phyloP scores from a whole-genome alignment of 352 stramenopile genomes.

The Pythium sp. region DNA sequence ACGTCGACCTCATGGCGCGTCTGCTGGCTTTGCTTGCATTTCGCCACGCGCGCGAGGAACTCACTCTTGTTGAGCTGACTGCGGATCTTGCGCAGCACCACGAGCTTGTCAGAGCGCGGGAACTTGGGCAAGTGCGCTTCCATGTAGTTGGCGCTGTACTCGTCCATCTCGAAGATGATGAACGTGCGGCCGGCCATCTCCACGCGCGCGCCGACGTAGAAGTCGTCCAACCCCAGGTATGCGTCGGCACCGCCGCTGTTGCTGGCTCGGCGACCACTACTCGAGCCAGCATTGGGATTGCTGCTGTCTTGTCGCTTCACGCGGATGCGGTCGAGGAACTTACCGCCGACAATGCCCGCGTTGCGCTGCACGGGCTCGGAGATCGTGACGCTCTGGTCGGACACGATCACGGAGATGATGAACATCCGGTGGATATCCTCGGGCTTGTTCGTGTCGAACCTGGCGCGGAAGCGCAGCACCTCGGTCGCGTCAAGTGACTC shows the following conservation, averaged over 20 bases:
- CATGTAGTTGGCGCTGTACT: constrained; percentile 86
- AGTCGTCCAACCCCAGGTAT: constrained; percentile 63
- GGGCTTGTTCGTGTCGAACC: constrained; percentile 62
- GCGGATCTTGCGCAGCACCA: constrained; percentile 58
- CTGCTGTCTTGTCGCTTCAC: constrained; percentile 50
- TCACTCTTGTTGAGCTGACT: constrained; percentile 33
- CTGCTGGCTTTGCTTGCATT: constrained; percentile 28
- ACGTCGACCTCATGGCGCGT: constrained; percentile 33
- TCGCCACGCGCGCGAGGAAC: constrained; percentile 26
- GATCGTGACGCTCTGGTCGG: constrained; percentile 74
- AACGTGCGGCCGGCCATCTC: constrained; percentile 68
- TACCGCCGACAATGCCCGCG: constrained; percentile 64
- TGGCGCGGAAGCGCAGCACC: constrained; percentile 71
- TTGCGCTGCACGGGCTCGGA: constrained; percentile 79
- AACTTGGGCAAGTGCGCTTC: constrained; percentile 61
- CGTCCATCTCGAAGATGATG: constrained; percentile 80
- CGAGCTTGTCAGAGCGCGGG: constrained; percentile 60
- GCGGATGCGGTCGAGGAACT: constrained; percentile 71
- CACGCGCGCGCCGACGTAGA: constrained; percentile 68
- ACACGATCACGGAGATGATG: constrained; percentile 74
- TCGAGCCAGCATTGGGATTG: background rate
- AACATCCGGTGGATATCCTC: constrained; percentile 73
- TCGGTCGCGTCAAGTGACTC: constrained; percentile 76
- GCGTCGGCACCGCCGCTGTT: constrained; percentile 33
- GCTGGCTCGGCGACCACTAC: background rate